These are phyloP conservation scores for Ophiocordyceps polyrhachis-furcata DNA, from an alignment of 2,329 filamentous ascomycete genomes.

Conservation along the genomic window DNA sequence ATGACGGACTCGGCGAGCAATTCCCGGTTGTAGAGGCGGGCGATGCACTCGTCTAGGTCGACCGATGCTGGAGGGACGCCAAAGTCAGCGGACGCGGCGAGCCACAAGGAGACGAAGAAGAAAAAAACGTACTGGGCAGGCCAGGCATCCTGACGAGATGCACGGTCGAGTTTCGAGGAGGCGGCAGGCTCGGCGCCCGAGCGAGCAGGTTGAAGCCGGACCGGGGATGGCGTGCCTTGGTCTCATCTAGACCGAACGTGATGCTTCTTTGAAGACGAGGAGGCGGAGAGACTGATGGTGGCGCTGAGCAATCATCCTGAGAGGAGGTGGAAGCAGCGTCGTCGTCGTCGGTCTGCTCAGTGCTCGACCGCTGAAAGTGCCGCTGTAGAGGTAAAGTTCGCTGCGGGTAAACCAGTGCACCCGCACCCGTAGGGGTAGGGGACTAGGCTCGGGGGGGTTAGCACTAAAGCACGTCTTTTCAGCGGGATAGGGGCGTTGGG, in stretches of 20 bases:
- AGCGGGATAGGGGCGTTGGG: too few species aligned
- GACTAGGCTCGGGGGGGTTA: too few species aligned
- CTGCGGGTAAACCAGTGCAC: too few species aligned
- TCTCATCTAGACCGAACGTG: conserved; percentile 9
- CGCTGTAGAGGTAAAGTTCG: too few species aligned
- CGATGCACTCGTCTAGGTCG: conserved; percentile 96
- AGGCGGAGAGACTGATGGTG: not conserved
- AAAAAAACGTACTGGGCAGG: not conserved
- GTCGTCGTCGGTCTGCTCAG: not conserved
- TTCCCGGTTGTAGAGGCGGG: conserved; percentile 90
- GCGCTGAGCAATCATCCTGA: not conserved
- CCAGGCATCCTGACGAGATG: conserved; percentile 2
- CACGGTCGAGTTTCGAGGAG: not conserved
- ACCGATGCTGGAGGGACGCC: conserved; percentile 66
- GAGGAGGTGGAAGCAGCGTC: not conserved
- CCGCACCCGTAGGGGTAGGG: too few species aligned
- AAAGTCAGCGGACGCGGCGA: not conserved
- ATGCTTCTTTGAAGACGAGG: conserved; percentile 2
- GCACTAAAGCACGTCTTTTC: too few species aligned
- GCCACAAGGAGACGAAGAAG: not conserved
- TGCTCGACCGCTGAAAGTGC: not conserved
- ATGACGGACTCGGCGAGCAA: conserved; percentile 93
- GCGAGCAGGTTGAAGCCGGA: not conserved
- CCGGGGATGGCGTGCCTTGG: conserved; percentile 1
- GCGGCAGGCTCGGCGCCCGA: not conserved